A percentile compares a stretch with the other conserved stretches of the same genome.
Conservation (phyloP, 495 filamentous ascomycete species). For the Talaromyces thailandensis region DNA sequence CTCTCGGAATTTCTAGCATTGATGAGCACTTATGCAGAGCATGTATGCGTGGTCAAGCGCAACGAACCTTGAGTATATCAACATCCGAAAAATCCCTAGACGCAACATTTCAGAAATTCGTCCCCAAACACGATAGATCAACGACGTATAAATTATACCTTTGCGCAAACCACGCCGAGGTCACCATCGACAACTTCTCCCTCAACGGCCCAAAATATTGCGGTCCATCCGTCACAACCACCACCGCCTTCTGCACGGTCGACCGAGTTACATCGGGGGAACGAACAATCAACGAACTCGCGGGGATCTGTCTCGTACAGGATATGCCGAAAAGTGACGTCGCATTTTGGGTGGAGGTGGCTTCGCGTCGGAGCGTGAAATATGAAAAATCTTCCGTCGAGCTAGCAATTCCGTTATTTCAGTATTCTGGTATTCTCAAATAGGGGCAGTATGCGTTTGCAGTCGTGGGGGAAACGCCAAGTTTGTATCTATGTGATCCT, state of each 20-base stretch:
- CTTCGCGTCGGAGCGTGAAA: conserved; percentile 78
- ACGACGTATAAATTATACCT: conserved; percentile 41
- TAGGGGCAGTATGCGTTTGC: no score
- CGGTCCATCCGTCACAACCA: conserved; percentile 87
- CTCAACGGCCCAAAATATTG: conserved; percentile 69
- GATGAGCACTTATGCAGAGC: conserved; percentile 8
- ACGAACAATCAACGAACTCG: conserved; percentile 62
- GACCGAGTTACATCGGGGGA: conserved; percentile 87
- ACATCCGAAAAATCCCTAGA: conserved; percentile 61
- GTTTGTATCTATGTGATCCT: not conserved
- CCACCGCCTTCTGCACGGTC: conserved; percentile 97
- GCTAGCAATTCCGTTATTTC: conserved; percentile 27
- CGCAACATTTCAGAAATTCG: conserved; percentile 8
- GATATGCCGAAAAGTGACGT: conserved; percentile 94
- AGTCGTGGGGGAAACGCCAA: not conserved
- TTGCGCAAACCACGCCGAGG: conserved; percentile 94
- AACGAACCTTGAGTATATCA: conserved; percentile 59
- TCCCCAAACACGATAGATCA: not conserved
- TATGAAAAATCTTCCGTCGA: conserved; percentile 94
- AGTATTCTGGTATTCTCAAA: not conserved
- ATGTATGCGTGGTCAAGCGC: not conserved
- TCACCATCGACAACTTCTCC: conserved; percentile 80
- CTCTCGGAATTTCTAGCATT: conserved; percentile 74
- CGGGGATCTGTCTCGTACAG: conserved; percentile 85
- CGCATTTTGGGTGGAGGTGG: conserved; percentile 44